phyloP scores from a whole-genome alignment of 2,329 filamentous ascomycete genomes.

The Diaporthe destruens region DNA sequence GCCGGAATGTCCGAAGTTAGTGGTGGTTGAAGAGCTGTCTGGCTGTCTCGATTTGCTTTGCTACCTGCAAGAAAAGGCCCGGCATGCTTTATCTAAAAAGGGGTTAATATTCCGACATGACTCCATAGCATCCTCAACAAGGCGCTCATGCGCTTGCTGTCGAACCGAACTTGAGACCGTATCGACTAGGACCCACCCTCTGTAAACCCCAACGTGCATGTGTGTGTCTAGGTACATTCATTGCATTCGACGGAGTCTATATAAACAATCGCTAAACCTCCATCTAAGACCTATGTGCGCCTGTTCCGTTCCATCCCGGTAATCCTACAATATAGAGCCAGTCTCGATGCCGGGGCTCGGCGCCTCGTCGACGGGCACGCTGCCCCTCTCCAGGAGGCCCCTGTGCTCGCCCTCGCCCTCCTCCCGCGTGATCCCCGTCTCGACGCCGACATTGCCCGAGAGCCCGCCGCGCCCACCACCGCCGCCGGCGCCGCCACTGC shows the following conservation, averaged over 20 bases:
- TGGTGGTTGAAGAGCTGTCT: not conserved
- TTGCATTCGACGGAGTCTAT: not conserved
- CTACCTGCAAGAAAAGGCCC: not conserved
- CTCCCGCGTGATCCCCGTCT: conserved; percentile 55
- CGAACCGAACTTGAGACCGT: not conserved
- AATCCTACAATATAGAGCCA: conserved; percentile 39
- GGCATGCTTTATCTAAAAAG: not conserved
- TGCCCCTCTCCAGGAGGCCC: conserved; percentile 54
- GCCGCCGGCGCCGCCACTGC: conserved; percentile 48
- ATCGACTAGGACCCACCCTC: too few species aligned
- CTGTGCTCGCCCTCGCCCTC: conserved; percentile 56
- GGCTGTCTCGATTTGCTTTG: conserved; percentile 13
- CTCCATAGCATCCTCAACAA: not conserved
- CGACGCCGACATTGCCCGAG: conserved; percentile 43
- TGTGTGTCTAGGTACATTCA: not conserved
- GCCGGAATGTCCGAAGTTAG: too few species aligned
- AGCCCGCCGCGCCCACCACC: not conserved
- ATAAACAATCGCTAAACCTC: not conserved
- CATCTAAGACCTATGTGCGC: conserved; percentile 18
- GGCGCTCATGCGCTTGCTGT: not conserved
- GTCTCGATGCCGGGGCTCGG: conserved; percentile 43
- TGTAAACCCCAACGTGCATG: not conserved
- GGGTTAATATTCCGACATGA: not conserved
- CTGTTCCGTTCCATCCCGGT: not conserved
- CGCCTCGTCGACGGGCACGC: conserved; percentile 49